A percentile compares a stretch with the other conserved stretches of the same genome.
These are phyloP conservation scores for Phytophthora hybrid DNA, from an alignment of 352 stramenopile species.

Conservation along the genomic window DNA sequence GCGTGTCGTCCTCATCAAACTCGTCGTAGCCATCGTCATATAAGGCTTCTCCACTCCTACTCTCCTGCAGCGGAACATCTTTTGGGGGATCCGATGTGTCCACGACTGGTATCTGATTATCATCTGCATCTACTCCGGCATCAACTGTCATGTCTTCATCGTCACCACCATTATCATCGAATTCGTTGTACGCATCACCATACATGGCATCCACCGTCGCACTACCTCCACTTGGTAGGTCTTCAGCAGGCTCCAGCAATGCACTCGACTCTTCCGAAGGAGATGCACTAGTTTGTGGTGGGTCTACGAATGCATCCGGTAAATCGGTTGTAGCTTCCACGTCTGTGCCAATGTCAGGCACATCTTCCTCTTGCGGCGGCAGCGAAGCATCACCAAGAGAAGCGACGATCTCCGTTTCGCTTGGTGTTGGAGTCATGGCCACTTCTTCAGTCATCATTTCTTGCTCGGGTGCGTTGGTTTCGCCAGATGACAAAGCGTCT, in stretches of 20 bases:
- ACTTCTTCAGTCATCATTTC: not conserved
- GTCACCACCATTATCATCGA: conserved; percentile 54
- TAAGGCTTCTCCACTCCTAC: conserved; percentile 49
- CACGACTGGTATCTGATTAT: not conserved
- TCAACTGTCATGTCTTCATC: conserved; percentile 46
- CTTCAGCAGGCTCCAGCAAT: not conserved
- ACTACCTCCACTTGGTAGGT: conserved; percentile 21
- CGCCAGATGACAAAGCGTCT: not conserved
- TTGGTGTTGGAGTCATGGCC: not conserved
- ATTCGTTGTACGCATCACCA: conserved; percentile 63
- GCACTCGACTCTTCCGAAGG: conserved; percentile 7
- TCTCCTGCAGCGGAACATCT: conserved; percentile 25
- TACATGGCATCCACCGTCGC: conserved; percentile 57
- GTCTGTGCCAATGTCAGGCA: not conserved
- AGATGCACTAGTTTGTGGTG: not conserved
- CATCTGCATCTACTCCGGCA: conserved; percentile 25
- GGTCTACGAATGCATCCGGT: not conserved
- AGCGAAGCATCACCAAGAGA: not conserved
- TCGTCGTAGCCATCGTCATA: conserved; percentile 48
- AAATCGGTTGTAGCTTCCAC: not conserved
- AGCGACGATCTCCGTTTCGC: not conserved
- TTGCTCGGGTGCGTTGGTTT: not conserved
- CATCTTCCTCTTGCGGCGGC: not conserved
- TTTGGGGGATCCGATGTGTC: conserved; percentile 3
- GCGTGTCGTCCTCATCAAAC: conserved; percentile 39